Evolutionary conservation across 1,139 yeast species (phyloP), one percentile per base, ranked within the genome.

Genomic region (Nakaseomyces uthaithaninus): DNA sequence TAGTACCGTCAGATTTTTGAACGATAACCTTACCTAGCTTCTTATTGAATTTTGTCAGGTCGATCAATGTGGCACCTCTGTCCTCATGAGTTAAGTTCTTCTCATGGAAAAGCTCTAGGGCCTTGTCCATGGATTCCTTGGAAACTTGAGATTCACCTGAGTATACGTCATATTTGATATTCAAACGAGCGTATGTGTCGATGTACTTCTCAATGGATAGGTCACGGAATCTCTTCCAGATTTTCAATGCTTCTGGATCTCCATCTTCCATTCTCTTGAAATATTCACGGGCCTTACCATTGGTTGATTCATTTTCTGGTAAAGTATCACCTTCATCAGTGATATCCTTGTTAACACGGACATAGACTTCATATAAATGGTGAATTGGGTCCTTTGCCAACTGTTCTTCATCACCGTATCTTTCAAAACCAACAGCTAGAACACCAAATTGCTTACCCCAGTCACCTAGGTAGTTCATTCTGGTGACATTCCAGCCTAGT

Each of bases 381-480:
- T 87, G 80, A 60, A 93, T 89, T 45, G 99, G 97, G 62, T 93
- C 94, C 40, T 62, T 59, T 42, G 70, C 70, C 50, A 91, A 72
- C 43, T 69, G 67, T 55, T 80, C 85, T 59, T 83, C 95, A 47
- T 72, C 66, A 40, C 99, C 99, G 58, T 83, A 91, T 57, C 74
- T 77, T 44, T 77, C 75, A 62, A 82, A 91, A 39, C 97, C 99
- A 50, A 93, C 81, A 24, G 98, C 98, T 52, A 91, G 73, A 40
- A 89, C 68, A 64, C 98, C 99, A 59, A 91, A 91, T 69, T 91
- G 99, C 66, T 93, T 91, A 43, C 99, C 99, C 98, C 98, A 91
- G 67, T 91, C 99, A 59, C 99, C 99, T 52, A 91, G 72, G 66
- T 93, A 91, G 68, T 91, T 91, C 68, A 91, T 72, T 68, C 96